phyloP scores from a whole-genome alignment of 1,284 basidiomycete species.

The Taiwanofungus camphoratus region DNA sequence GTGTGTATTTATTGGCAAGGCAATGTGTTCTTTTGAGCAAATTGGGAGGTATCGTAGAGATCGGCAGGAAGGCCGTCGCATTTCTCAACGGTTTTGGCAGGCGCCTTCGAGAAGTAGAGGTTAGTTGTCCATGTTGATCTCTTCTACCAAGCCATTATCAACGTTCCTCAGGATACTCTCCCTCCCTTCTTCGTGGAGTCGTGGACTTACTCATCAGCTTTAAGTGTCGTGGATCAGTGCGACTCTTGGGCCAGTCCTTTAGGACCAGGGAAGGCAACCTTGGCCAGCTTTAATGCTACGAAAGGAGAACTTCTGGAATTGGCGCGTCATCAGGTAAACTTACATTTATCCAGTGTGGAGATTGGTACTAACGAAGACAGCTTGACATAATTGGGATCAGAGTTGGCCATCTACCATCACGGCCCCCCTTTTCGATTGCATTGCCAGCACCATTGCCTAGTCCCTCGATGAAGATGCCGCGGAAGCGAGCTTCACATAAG shows the following conservation, averaged over 20 bases:
- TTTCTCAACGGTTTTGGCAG: constrained; percentile 84
- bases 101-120: constrained; percentile 71
- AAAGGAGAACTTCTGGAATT: constrained; percentile 83
- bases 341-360: background rate
- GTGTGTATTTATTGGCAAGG: constrained; percentile 86
- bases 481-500: constrained; percentile 27
- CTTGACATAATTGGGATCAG: constrained; percentile 78
- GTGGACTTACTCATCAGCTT: constrained; percentile 90
- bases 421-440: constrained; percentile 66
- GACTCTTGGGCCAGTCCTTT: constrained; percentile 63
- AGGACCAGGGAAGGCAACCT: constrained; percentile 38
- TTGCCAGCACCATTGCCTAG: constrained; percentile 18
- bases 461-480: constrained; percentile 7
- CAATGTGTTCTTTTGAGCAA: constrained; percentile 78
- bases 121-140: constrained; percentile 31
- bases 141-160: background rate
- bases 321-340: constrained; percentile 69
- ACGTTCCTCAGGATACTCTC: constrained; percentile 48
- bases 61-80: constrained; percentile 58
- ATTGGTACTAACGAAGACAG: constrained; percentile 32
- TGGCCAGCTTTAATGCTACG: constrained; percentile 53
- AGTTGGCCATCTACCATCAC: constrained; percentile 63
- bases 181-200: constrained; percentile 82
- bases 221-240: constrained; percentile 83
- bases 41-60: constrained; percentile 62